A percentile compares a stretch with the other conserved stretches of the same genome.
Evolutionary conservation across 148 eudicot genomes (phyloP).

Genomic region (Gaultheria prostrata): DNA sequence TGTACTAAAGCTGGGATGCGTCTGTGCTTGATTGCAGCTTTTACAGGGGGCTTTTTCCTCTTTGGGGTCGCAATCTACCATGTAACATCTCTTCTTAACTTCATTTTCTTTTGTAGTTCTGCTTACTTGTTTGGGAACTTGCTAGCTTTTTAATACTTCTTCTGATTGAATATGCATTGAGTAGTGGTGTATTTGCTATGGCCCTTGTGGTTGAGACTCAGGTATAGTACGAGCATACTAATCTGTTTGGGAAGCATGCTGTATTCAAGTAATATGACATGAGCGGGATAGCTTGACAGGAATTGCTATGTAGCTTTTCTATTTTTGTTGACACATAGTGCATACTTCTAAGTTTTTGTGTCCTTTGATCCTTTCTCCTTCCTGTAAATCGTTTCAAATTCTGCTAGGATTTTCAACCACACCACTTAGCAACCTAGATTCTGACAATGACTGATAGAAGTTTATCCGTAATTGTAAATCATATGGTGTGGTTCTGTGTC

Average conservation of each 20-base stretch:
- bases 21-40: slow-evolving; percentile 55
- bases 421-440: neutral
- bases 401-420: neutral
- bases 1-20: neutral
- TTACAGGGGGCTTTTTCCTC: slow-evolving; percentile 84
- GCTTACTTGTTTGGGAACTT: neutral
- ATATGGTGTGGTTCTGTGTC: neutral
- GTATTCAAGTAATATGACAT: neutral
- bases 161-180: neutral
- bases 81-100: slow-evolving; percentile 44
- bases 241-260: neutral
- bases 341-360: neutral
- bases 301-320: neutral
- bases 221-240: neutral
- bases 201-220: neutral
- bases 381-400: neutral
- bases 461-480: neutral
- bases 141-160: neutral
- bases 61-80: slow-evolving; percentile 97
- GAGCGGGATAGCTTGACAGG: neutral
- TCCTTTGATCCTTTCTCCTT: neutral
- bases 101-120: neutral
- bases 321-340: neutral
- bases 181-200: neutral
- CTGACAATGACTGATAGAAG: neutral